Evolutionary conservation across 139 green algal genomes (phyloP), one percentile per base, ranked within the genome.

Genomic region (Micromonas commoda): DNA sequence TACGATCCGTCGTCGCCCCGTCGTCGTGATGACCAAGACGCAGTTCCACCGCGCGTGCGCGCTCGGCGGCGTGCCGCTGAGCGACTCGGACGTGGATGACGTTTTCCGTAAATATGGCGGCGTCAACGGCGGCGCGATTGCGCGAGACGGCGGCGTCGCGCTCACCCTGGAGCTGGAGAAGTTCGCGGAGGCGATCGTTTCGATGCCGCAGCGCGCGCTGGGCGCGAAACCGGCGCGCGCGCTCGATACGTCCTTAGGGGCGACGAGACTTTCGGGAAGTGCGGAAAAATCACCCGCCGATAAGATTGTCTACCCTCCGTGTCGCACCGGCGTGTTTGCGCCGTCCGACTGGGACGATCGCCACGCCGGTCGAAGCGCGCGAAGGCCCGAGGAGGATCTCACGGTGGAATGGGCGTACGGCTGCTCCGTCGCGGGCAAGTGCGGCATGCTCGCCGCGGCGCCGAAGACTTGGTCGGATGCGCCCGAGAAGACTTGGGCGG

Each of bases 341-440:
- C 85, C 85, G 31, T 84, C 81, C 35, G 68, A 84, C 37, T 92
- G 86, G 86, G 84, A 89, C 9, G 83, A 85, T 35, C 53, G 65
- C 16, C 76, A 91, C n/a, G 64, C 82, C 78, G 0, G 90, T 45
- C 79, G 87, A 34, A 87, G 87, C 9, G 78, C 81, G 0, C 85
- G 91, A 67, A 77, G 94, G 76, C 89, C 88, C 0, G 76, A 88
- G 68, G 85, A 81, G 1, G 64, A 82, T 9, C 83, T 92, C 23
- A 60, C 81, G 39, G 79, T 92, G 39, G 85, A 91, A 32, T 92
- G 87, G 73, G 85, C 90, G 63, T 90, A 91, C 74, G 89, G 87
- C n/a, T 91, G 88, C 73, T 57, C 45, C 45, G 45, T 57, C 45
- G 45, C 45, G 45, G 45, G 45, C 45, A 16, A 23, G 9, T 9